Evolutionary conservation across 2,329 filamentous ascomycete species (phyloP).

Genomic region (Macroventuria anomochaeta): DNA sequence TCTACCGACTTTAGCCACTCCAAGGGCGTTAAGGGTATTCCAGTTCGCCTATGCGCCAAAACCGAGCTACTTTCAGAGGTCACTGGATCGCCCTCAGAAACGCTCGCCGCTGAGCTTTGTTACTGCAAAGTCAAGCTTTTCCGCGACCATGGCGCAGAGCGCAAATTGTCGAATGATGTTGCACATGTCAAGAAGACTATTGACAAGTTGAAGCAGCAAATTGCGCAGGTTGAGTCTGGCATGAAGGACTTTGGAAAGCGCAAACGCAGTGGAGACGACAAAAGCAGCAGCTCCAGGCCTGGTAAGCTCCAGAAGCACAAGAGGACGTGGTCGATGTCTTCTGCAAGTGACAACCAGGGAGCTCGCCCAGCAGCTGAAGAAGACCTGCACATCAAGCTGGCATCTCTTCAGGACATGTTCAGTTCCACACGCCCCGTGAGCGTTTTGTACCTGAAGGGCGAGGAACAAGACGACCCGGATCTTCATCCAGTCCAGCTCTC

Average conservation of each 20-base stretch:
- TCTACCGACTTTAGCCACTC: conserved; percentile 99
- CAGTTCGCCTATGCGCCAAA: conserved; percentile 90
- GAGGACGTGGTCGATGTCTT: conserved; percentile 94
- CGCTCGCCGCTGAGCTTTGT: conserved; percentile 71
- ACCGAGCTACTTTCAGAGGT: conserved; percentile 71
- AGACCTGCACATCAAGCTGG: conserved; percentile 79
- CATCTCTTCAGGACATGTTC: conserved; percentile 85
- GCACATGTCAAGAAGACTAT: conserved; percentile 96
- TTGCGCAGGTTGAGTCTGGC: conserved; percentile 73
- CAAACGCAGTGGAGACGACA: conserved; percentile 60
- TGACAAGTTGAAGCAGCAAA: conserved; percentile 94
- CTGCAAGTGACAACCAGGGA: conserved; percentile 57
- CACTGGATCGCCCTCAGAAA: conserved; percentile 53
- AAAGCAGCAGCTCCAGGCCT: conserved; percentile 61
- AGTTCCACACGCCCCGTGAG: conserved; percentile 81
- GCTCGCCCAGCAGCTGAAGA: conserved; percentile 62
- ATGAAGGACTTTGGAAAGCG: conserved; percentile 66
- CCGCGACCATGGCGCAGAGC: conserved; percentile 91
- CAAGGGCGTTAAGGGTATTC: conserved; percentile 97
- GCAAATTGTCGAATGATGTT: conserved; percentile 92
- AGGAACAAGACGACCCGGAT: conserved; percentile 80
- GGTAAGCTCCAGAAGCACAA: conserved; percentile 92
- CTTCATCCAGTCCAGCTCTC: conserved; percentile 75
- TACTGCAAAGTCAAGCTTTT: conserved; percentile 98
- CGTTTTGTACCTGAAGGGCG: conserved; percentile 77